Evolutionary conservation across 176 grass and related monocot species (phyloP), one percentile per base, ranked within the genome.

Genomic region (Elymus sibiricus): DNA sequence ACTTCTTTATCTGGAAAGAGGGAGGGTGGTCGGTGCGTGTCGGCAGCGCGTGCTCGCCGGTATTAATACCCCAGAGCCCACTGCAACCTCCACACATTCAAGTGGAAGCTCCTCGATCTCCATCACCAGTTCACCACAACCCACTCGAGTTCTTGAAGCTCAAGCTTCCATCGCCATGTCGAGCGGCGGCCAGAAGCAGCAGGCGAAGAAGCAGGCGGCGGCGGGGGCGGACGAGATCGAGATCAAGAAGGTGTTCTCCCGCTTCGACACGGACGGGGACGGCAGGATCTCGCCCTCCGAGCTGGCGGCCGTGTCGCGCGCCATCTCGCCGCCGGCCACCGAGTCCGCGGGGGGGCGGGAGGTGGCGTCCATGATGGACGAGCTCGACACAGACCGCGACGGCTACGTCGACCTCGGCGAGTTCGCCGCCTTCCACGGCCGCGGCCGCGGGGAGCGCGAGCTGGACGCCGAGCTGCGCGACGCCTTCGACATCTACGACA

Each of bases 231-330:
- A 80, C 19, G 80, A 85, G 42, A 51, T 76, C 12, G 92, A 95
- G 88, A 76, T 95, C 29, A 75, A 86, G 77, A 92, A 82, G 88
- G 86, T 96, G 15, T 98, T 98, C 79, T 53, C 90, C 11, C 94
- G 86, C 82, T 94, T 94, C 86, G 97, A 98, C 79, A 37, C 90
- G 24, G 92, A 98, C 78, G 92, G 93, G 22, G 97, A 98, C 84
- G 94, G 97, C 61, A 63, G 74, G 88, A 98, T 98, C 91, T 98
- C 90, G 0, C 81, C 88, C 0, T 92, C 91, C 0, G 96, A 98
- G 85, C 84, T 98, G 5, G 82, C 91, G 0, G 83, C 80, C 3
- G 91, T 92, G 4, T 31, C 89, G 3, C 79, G 89, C 26, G 93
- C 95, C 46, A 87, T 91, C 89, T 14, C 76, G 12, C 89, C 89